Evolutionary conservation across 2,329 filamentous ascomycete genomes (phyloP), one percentile per base, ranked within the genome.

Genomic region (Metarhizium sp.): DNA sequence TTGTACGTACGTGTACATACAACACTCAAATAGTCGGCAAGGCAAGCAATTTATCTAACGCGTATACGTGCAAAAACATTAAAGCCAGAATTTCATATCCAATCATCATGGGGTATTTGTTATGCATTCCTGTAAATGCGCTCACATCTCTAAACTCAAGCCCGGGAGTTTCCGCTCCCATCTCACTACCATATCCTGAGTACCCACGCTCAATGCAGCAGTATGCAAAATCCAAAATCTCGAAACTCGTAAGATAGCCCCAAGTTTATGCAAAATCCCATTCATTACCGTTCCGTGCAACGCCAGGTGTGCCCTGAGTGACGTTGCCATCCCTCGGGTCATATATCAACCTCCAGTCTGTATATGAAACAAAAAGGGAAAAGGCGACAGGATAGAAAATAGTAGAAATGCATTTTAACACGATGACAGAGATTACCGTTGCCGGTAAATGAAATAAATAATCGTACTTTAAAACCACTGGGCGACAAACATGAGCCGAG

Each of bases 241-340:
- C 20, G 32, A 13, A 25, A 16, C 16, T n/a, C 14, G 32, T 43
- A 20, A 30, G 3, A 30, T 48, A 30, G 45, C 25, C 45, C 13
- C 2, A 16, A 14, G 11, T 4, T 13, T 10, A 29, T 48, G 45
- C 13, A n/a, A 30, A 16, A 48, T 48, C 45, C 45, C 45, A 48
- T 48, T 29, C 29, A 16, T 42, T 50, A 20, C n/a, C 29, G 4
- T 34, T 14, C 36, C 10, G 34, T 46, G 43, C 50, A 52, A 42
- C 50, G 50, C 50, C 54, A 43, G 14, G 20, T 48, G 48, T 25
- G 13, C 40, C 49, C 49, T 40, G 20, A 49, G 54, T 47, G 34
- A 52, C 48, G 50, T 52, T 52, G 54, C 50, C 54, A 55, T 52
- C 36, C 43, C 54, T 49, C 54, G 29, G 50, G 20, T 54, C 45